phyloP scores from a whole-genome alignment of 768 basidiomycete species.

The Udeniomyces megalosporus region DNA sequence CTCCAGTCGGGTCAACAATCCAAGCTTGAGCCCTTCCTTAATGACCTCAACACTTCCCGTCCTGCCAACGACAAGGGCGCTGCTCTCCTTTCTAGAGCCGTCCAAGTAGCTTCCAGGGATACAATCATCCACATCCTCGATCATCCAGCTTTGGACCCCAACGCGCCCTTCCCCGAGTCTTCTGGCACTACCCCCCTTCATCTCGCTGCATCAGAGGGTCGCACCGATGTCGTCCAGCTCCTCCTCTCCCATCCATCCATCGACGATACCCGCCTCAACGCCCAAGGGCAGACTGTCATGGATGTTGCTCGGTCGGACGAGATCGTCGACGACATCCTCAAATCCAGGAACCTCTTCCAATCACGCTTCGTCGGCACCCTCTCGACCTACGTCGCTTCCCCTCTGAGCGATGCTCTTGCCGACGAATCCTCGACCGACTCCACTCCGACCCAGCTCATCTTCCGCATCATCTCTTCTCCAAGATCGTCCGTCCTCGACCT shows the following conservation, averaged over 20 bases:
- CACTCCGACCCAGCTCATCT: conserved; percentile 2
- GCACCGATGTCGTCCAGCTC: conserved; percentile 51
- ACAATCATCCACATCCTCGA: conserved; percentile 18
- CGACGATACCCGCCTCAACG: conserved; percentile 60
- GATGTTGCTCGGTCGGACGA: conserved; percentile 63
- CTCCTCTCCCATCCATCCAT: conserved; percentile 64
- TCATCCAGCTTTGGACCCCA: conserved; percentile 15
- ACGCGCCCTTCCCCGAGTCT: conserved; percentile 29
- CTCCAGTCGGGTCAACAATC: conserved; percentile 24
- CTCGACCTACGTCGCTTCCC: conserved; percentile 18
- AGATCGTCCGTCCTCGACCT: conserved; percentile 58
- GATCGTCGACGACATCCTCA: conserved; percentile 43
- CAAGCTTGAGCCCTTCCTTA: conserved; percentile 25
- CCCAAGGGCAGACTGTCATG: conserved; percentile 46
- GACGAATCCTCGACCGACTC: background rate
- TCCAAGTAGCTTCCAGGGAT: conserved; percentile 22
- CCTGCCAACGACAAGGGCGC: conserved; percentile 15
- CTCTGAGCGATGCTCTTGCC: background rate
- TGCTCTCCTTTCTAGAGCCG: conserved; percentile 19
- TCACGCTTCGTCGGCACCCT: conserved; percentile 19
- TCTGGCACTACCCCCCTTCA: conserved; percentile 58
- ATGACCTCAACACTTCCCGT: conserved; percentile 18
- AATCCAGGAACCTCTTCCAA: conserved; percentile 49
- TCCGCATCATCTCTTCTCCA: conserved; percentile 47
- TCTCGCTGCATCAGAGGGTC: conserved; percentile 55